Conservation (phyloP, 305 asterid genomes). For the Stenogyne calaminthoides region DNA sequence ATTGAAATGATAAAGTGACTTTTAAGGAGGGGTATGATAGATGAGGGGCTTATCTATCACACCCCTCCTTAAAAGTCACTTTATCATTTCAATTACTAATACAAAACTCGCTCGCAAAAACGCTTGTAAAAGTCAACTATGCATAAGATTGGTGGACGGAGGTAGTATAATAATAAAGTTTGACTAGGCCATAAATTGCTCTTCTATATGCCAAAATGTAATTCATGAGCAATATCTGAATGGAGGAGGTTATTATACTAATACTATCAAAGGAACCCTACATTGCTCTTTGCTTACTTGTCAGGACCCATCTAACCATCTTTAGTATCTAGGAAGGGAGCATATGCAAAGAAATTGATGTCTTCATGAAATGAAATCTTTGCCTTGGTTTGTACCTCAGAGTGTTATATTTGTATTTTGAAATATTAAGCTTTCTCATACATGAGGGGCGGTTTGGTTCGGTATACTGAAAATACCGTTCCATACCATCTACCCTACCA, state of each 20-base stretch:
- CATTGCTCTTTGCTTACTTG: not conserved
- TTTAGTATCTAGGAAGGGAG: constrained; percentile 11
- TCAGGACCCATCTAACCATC: constrained; percentile 18
- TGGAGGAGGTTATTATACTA: not conserved
- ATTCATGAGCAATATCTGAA: constrained; percentile 5
- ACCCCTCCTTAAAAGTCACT: too few species aligned
- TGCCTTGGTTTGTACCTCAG: constrained; percentile 14
- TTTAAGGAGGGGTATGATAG: too few species aligned
- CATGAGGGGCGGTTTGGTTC: too few species aligned
- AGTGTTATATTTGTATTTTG: constrained; percentile 3
- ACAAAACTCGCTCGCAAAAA: too few species aligned
- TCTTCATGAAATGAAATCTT: constrained; percentile 16
- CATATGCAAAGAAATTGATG: constrained; percentile 16
- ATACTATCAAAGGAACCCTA: not conserved
- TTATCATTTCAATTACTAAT: too few species aligned
- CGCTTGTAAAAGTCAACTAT: too few species aligned
- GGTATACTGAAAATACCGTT: too few species aligned
- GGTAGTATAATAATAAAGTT: not conserved
- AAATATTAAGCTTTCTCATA: not conserved
- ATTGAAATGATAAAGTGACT: too few species aligned
- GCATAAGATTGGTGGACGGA: too few species aligned
- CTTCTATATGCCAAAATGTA: constrained; percentile 3
- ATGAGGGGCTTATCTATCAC: too few species aligned
- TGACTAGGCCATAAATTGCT: not conserved
- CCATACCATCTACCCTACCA: too few species aligned